phyloP scores from a whole-genome alignment of 371 early-diverging fungal genomes.

The Mortierella polycephala region DNA sequence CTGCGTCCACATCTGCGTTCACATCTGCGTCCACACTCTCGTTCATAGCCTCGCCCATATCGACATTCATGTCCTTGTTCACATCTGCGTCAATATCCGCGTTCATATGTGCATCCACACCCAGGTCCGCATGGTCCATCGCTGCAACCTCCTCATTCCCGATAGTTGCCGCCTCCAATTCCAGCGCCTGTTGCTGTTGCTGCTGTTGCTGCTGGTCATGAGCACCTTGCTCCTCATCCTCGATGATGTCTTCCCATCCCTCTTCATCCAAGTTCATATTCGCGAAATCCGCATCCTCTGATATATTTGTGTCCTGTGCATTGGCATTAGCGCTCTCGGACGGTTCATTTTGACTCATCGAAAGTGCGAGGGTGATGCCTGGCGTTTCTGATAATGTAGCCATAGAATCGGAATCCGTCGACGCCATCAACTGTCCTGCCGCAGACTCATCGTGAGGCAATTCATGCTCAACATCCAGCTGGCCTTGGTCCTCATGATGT shows the following conservation, averaged over 20 bases:
- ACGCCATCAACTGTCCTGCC: not conserved
- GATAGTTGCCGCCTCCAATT: not conserved
- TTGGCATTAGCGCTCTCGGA: not conserved
- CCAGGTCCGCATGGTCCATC: not conserved
- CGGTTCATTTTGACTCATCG: not conserved
- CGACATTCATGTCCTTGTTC: not conserved
- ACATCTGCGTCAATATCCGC: not conserved
- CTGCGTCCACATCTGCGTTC: not conserved
- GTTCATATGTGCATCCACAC: not conserved
- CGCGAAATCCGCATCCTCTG: not conserved
- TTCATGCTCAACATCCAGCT: not conserved
- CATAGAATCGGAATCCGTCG: not conserved
- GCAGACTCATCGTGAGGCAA: no score
- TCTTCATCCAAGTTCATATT: conserved; percentile 35
- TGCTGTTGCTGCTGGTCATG: no score
- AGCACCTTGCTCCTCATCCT: conserved; percentile 9
- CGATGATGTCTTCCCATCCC: conserved; percentile 43
- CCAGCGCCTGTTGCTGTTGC: not conserved
- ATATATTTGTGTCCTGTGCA: not conserved
- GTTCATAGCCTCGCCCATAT: not conserved
- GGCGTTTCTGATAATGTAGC: not conserved
- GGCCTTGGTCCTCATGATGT: not conserved
- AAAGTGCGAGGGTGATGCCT: not conserved
- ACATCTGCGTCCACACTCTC: not conserved
- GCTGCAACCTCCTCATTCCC: not conserved